Evolutionary conservation across 495 filamentous ascomycete genomes (phyloP).

Genomic region (Podospora appendiculata): DNA sequence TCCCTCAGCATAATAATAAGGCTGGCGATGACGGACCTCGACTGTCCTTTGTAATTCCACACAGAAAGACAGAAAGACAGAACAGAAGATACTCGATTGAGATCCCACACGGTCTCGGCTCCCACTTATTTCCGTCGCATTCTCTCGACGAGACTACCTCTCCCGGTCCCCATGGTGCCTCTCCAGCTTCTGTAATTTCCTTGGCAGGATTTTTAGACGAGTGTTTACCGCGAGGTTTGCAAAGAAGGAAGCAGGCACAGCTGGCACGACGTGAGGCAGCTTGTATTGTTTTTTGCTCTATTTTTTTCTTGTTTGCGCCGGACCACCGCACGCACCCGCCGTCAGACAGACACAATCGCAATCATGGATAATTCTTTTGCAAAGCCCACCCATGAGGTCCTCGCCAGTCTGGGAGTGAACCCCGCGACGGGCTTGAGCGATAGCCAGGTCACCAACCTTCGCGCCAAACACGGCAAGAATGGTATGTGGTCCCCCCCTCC

Average conservation of each 20-base stretch:
- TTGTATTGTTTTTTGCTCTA: too few species aligned
- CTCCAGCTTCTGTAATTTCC: constrained; percentile 7
- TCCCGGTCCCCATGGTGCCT: neutral
- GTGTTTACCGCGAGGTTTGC: too few species aligned
- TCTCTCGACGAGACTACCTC: neutral
- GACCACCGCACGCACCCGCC: too few species aligned
- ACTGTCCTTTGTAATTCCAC: too few species aligned
- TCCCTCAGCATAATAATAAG: neutral
- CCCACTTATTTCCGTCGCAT: neutral
- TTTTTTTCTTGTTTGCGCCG: too few species aligned
- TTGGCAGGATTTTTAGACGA: constrained; percentile 4
- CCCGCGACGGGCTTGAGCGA: constrained; percentile 61
- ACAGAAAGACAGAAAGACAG: too few species aligned
- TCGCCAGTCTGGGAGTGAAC: constrained; percentile 64
- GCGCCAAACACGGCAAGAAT: constrained; percentile 73
- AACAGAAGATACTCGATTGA: too few species aligned
- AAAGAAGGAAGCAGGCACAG: too few species aligned
- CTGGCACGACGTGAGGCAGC: too few species aligned
- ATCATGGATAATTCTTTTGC: constrained; percentile 77
- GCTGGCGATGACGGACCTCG: too few species aligned
- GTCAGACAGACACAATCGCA: constrained; percentile 1
- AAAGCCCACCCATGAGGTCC: constrained; percentile 56
- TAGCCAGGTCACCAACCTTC: constrained; percentile 53
- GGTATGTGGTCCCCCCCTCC: constrained; percentile 45
- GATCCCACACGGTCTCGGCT: too few species aligned